Conservation (phyloP, 225 moss, liverwort and hornwort genomes). For the Lunularia cruciata region DNA sequence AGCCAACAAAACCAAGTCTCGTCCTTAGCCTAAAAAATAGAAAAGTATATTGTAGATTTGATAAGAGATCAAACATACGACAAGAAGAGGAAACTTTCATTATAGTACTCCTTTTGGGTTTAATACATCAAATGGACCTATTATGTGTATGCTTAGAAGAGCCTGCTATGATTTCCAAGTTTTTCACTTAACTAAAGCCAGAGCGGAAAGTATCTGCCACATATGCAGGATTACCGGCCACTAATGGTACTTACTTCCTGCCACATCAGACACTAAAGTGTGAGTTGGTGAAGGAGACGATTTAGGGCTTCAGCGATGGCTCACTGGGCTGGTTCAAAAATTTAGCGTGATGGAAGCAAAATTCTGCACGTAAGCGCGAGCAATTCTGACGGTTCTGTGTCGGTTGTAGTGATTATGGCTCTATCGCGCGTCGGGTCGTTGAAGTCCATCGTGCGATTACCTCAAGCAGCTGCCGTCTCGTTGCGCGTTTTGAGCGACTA, state of each 20-base stretch:
- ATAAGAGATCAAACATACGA: no score
- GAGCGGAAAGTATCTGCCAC: no score
- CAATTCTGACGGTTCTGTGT: neutral
- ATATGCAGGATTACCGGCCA: no score
- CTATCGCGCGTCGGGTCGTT: slow-evolving; percentile 14
- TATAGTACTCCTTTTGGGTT: no score
- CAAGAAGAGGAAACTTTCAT: no score
- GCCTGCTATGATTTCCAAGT: no score
- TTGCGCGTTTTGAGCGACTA: neutral
- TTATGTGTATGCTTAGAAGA: no score
- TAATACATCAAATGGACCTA: no score
- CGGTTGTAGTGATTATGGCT: slow-evolving; percentile 6
- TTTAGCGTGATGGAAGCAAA: slow-evolving; percentile 18
- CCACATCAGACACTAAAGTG: neutral
- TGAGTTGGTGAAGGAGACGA: neutral
- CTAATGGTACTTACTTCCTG: neutral
- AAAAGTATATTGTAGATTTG: no score
- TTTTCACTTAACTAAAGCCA: no score
- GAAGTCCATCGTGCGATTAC: slow-evolving; percentile 10
- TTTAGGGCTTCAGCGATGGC: slow-evolving; percentile 1
- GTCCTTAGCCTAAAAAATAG: no score
- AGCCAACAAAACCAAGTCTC: no score
- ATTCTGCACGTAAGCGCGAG: slow-evolving; percentile 2
- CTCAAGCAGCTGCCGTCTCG: slow-evolving; percentile 1
- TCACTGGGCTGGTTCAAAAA: neutral